phyloP scores from a whole-genome alignment of 2,329 filamentous ascomycete species.

The Zalaria obscura region DNA sequence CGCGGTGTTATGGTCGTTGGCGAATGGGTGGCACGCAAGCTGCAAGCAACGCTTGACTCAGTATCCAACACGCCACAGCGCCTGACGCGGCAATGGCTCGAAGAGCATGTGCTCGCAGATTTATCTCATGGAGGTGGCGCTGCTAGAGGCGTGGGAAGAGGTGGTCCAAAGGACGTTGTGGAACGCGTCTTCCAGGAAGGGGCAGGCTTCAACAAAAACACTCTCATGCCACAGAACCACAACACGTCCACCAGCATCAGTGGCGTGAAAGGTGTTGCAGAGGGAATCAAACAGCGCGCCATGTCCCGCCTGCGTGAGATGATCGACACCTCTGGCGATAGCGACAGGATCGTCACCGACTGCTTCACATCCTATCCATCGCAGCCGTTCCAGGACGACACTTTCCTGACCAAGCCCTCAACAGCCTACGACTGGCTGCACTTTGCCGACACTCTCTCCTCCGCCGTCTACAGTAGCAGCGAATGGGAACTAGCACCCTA shows the following conservation, averaged over 20 bases:
- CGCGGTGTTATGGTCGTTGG: constrained; percentile 74
- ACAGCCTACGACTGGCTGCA: constrained; percentile 86
- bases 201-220: constrained; percentile 57
- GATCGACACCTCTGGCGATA: constrained; percentile 65
- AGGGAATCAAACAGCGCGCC: constrained; percentile 56
- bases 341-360: constrained; percentile 65
- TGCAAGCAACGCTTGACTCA: constrained; percentile 29
- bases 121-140: constrained; percentile 57
- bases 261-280: constrained; percentile 48
- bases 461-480: constrained; percentile 65
- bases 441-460: constrained; percentile 77
- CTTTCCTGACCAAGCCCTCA: constrained; percentile 75
- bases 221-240: constrained; percentile 22
- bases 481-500: constrained; percentile 90
- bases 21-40: constrained; percentile 69
- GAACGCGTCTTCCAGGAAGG: constrained; percentile 67
- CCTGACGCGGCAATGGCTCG: constrained; percentile 64
- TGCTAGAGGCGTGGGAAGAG: constrained; percentile 56
- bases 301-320: constrained; percentile 62
- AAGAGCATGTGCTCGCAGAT: constrained; percentile 54
- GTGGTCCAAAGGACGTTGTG: constrained; percentile 60
- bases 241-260: constrained; percentile 11
- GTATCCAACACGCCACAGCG: constrained; percentile 20
- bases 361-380: constrained; percentile 77
- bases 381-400: constrained; percentile 86